Conservation (phyloP, 2,329 filamentous ascomycete species). For the Corinectria fuckeliana region DNA sequence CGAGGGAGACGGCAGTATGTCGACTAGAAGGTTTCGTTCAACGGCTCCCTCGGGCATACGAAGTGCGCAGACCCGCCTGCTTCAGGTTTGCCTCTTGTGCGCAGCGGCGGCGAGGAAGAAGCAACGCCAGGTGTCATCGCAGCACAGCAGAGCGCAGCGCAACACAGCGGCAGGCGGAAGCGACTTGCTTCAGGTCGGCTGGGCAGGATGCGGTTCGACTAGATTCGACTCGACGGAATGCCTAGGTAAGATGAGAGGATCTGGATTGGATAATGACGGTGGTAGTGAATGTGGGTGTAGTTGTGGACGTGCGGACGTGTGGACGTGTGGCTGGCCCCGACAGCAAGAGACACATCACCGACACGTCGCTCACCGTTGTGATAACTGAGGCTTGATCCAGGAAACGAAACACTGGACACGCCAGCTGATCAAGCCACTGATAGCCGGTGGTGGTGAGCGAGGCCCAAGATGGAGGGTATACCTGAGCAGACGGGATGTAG, state of each 20-base stretch:
- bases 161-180: conserved; percentile 14
- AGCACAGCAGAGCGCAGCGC: conserved; percentile 1
- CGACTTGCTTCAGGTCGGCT: neutral
- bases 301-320: neutral
- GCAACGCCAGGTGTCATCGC: conserved; percentile 30
- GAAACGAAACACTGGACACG: conserved; percentile 18
- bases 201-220: no score
- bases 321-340: conserved; percentile 8
- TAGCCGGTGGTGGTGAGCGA: neutral
- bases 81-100: conserved; percentile 22
- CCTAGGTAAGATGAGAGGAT: conserved; percentile 15
- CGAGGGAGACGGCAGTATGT: conserved; percentile 5
- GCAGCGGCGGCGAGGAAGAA: conserved; percentile 22
- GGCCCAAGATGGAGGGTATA: conserved; percentile 19
- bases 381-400: conserved; percentile 7
- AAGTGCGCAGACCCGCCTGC: conserved; percentile 9
- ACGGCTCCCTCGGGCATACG: neutral
- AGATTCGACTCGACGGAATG: conserved; percentile 16
- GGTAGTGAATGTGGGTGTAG: conserved; percentile 14
- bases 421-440: conserved; percentile 8
- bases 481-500: neutral
- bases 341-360: conserved; percentile 18
- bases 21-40: neutral
- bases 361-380: conserved; percentile 14
- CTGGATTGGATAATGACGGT: conserved; percentile 16